Base-by-base conservation (phyloP, 345 rosid genomes). In the Eucalyptus albens region DNA sequence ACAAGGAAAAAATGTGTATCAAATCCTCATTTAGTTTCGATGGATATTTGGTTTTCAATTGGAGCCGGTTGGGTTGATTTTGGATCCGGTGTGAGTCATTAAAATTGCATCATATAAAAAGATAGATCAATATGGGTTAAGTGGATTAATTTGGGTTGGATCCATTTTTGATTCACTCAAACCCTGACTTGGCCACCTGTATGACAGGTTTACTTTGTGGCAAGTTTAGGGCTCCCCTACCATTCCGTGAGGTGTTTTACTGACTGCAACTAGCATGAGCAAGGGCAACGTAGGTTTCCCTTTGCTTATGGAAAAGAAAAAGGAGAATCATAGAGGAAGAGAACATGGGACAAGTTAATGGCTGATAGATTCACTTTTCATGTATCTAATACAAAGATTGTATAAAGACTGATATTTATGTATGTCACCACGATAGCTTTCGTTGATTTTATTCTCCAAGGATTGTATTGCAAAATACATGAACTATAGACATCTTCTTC, bases 11-110 rank as follows among this genome's bases (percentile, higher is more conserved):
- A 92, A 93, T 27, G 91, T 94, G 91, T 86, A 91, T 89, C 95
- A 89, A 56, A 89, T 94, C 94, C 89, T 96, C 85, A 9, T 93
- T 87, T 37, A 88, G 85, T 89, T 96, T 21, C 27, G 6, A 1
- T 8, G 40, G 81, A 33, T 16, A 33, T 69, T 17, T 17, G 44
- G 44, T 2, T 33, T 69, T 69, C 81, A 69, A 69, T 9, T 16
- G 81, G 21, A 67, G 42, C 42, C 3, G 2, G 11, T 33, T 69
- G 12, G 12, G 22, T 69, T 67, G 22, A n/a, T 4, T 67, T 17
- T 67, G 11, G 40, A 6, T 67, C 0, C 1, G 11, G 24, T 33
- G 5, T 5, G 44, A 33, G 3, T 69, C 24, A 9, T 40, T 69
- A 31, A 56, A 69, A 69, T 69, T 33, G 12, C 9, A 33, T 33